Base-by-base conservation (phyloP, 2,329 filamentous ascomycete genomes). In the Scytalidium sp. region DNA sequence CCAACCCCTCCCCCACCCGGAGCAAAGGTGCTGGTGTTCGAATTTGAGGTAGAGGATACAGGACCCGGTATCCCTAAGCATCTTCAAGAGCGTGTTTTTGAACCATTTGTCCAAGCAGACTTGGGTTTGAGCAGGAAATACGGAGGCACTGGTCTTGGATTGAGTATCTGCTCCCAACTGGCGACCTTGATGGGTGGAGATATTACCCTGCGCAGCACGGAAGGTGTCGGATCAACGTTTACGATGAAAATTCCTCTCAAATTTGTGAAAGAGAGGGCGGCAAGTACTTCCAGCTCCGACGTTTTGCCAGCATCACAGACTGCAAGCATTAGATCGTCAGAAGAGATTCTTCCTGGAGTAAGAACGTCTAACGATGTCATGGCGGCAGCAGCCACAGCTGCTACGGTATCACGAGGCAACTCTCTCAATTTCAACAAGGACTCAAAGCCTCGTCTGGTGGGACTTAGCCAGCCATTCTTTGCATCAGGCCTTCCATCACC, bases 21-120 rank as follows among this genome's bases (percentile, higher is more conserved):
- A 50, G 81, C 86, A 4, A 84, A 79, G 63, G 79, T 80, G n/a
- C 80, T 88, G 47, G 64, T 83, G 9, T 96, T 96, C 59, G 88
- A 95, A 62, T 96, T 96, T 53, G 88, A 95, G 64, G 90, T 96
- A 1, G 79, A 90, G 63, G 92, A 97, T 58, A 93, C 85, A 0
- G 92, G 92, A 0, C 91, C 90, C 0, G 92, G 92, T 22, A 96
- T 96, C 49, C 83, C 90, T 0, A 80, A 84, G 6, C 73, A 86
- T 55, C 81, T 95, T 67, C 90, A 91, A 59, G 76, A 88, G 50
- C 85, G 85, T 57, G 90, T 97, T 9, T 97, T 97, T 64, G 92
- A 96, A 66, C 92, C 92, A 1, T 97, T 97, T 63, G 88, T 96
- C 0, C 92, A 97, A 67, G 92, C 88, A n/a, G 91, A 96, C 63